Evolutionary conservation across 805 yeast genomes (phyloP), one percentile per base, ranked within the genome.

Genomic region (Candida wancherniae): DNA sequence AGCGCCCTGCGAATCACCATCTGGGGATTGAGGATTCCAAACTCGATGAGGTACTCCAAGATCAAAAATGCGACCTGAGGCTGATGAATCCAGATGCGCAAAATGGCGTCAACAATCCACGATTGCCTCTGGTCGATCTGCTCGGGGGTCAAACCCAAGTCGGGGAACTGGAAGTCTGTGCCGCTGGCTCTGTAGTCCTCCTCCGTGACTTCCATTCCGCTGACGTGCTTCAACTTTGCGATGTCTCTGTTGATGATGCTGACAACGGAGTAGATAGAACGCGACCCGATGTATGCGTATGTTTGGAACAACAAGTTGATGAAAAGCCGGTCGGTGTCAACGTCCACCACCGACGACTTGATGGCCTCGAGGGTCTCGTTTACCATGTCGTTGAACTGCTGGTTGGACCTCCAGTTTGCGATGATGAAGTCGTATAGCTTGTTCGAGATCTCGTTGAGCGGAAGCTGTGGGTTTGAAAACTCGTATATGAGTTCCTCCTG

Each of bases 251-350:
- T 50, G 27, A 65, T 42, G 16, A 65, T 56, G 38, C 63, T 57
- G 9, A 65, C 67, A 19, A 63, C 66, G 1, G 71, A 65, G 43
- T 63, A 84, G 24, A 88, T 70, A 0, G 97, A 88, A 51, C 97
- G 73, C 27, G 86, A 80, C 9, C 97, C 97, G 36, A 86, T 79
- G 44, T 79, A 79, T 26, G 90, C 82, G 30, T 85, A 69, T 0
- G 81, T 67, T 48, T 84, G 90, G 47, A 80, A 69, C 9, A 86
- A 57, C 10, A 84, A 58, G 17, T 80, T 73, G 11, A 83, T 63
- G 21, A 80, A 53, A 33, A 80, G 57, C 34, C 45, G 42, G 18
- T 51, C 57, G 4, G 44, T 32, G 18, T 40, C 31, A 5, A 40
- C 47, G 24, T 44, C 35, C 9, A 38, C 48, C n/a, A 41, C 42